Conservation (phyloP, 2,329 filamentous ascomycete species). For the Trichoderma koningii region DNA sequence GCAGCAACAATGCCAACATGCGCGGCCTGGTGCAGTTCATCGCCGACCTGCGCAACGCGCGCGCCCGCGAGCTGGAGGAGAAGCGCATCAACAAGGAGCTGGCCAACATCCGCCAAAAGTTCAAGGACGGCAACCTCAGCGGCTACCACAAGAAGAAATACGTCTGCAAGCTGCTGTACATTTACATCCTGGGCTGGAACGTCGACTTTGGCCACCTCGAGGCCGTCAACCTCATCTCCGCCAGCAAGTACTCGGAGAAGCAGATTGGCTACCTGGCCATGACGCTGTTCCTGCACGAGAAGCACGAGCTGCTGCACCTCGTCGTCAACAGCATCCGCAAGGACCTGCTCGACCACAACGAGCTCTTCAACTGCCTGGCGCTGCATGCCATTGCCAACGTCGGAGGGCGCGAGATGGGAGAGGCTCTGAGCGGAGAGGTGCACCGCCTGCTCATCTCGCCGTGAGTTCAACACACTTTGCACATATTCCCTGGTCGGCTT, state of each 20-base stretch:
- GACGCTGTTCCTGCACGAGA: constrained; percentile 94
- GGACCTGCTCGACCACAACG: constrained; percentile 90
- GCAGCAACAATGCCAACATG: constrained; percentile 67
- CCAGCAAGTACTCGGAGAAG: constrained; percentile 97
- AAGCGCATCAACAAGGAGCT: constrained; percentile 99
- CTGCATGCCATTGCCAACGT: constrained; percentile 98
- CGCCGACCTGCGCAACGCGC: constrained; percentile 90
- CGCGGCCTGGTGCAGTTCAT: constrained; percentile 96
- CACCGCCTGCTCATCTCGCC: constrained; percentile 93
- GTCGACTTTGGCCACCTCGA: constrained; percentile 98
- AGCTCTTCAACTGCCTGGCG: constrained; percentile 95
- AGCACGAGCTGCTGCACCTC: constrained; percentile 92
- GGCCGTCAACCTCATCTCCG: constrained; percentile 95
- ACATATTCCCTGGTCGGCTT: background rate
- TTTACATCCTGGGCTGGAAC: constrained; percentile 98
- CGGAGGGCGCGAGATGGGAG: constrained; percentile 94
- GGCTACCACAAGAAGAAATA: constrained; percentile 99
- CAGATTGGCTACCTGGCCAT: constrained; percentile 98
- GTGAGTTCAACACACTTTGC: constrained; percentile 47
- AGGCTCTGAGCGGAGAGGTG: constrained; percentile 87
- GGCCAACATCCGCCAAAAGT: constrained; percentile 97
- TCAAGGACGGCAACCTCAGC: constrained; percentile 90
- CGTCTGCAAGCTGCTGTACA: constrained; percentile 98
- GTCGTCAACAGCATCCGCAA: constrained; percentile 99
- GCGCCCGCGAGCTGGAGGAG: constrained; percentile 93